Evolutionary conservation across 208 protist species (phyloP).

Genomic region (Crithidia mellificae): DNA sequence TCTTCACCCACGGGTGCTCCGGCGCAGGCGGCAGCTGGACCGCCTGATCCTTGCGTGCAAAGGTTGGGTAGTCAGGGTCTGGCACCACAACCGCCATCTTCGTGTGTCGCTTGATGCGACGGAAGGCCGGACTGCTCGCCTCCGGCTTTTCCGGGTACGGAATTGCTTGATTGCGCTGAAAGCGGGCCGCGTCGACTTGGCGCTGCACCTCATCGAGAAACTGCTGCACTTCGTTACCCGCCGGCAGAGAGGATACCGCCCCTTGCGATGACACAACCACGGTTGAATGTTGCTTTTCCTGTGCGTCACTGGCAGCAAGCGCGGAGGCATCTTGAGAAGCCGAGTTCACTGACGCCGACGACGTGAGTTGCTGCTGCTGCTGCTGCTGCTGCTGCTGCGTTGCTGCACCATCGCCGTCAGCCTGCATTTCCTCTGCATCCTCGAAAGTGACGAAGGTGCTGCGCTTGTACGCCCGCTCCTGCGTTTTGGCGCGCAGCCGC

Average conservation of each 20-base stretch:
- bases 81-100: constrained; percentile 48
- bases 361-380: constrained; percentile 7
- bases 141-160: constrained; percentile 70
- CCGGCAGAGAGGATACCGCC: constrained; percentile 1
- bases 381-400: too few relatives aligned
- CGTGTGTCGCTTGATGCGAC: constrained; percentile 64
- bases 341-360: neutral
- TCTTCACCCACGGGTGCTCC: constrained; percentile 75
- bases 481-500: constrained; percentile 38
- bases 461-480: constrained; percentile 35
- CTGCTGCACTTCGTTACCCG: constrained; percentile 50
- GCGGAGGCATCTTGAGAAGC: neutral
- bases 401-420: too few relatives aligned
- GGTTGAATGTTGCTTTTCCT: neutral
- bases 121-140: constrained; percentile 58
- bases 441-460: constrained; percentile 22
- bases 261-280: neutral
- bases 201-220: constrained; percentile 67
- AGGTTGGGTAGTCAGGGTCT: constrained; percentile 59
- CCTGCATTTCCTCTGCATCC: constrained; percentile 5
- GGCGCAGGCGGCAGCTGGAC: constrained; percentile 53
- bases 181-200: constrained; percentile 43
- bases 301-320: neutral
- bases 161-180: constrained; percentile 59
- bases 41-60: constrained; percentile 56